Evolutionary conservation across 2,329 filamentous ascomycete genomes (phyloP).

Genomic region (Xylariales sp.): DNA sequence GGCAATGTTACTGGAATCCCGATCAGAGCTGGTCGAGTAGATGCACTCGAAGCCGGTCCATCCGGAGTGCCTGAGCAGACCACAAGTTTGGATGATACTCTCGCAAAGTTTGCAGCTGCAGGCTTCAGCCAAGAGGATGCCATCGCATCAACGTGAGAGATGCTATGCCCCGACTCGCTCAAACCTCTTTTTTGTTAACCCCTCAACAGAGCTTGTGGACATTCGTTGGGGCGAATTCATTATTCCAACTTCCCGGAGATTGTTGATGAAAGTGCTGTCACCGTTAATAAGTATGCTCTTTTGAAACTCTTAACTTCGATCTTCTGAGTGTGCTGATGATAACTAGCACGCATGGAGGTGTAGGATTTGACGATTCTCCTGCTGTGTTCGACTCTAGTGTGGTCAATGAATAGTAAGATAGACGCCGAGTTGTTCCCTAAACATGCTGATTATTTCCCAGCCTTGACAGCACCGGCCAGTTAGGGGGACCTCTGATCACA

Average conservation of each 20-base stretch:
- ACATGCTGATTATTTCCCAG: background rate
- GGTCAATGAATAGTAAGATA: constrained; percentile 5
- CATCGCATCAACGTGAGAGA: constrained; percentile 3
- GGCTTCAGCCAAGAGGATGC: constrained; percentile 5
- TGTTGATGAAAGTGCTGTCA: constrained; percentile 1
- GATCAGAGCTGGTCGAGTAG: background rate
- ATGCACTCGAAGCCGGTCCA: constrained; percentile 2
- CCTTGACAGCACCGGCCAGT: background rate
- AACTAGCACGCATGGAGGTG: constrained; percentile 1
- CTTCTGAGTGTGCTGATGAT: background rate
- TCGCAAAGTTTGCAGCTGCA: constrained; percentile 2
- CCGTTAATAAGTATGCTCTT: constrained; percentile 1
- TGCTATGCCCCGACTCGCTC: too few species aligned
- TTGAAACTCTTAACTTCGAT: too few species aligned
- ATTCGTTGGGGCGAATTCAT: constrained; percentile 3
- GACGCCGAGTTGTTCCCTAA: too few species aligned
- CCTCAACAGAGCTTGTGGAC: constrained; percentile 1
- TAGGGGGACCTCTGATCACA: constrained; percentile 1
- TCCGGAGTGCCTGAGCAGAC: constrained; percentile 4
- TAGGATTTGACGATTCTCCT: background rate
- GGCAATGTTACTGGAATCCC: constrained; percentile 4
- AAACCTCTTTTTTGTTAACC: background rate
- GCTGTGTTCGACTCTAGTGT: constrained; percentile 2
- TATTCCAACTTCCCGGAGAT: constrained; percentile 7
- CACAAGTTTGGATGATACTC: background rate